Evolutionary conservation across 768 basidiomycete species (phyloP).

Genomic region (Podaxis pistillaris): DNA sequence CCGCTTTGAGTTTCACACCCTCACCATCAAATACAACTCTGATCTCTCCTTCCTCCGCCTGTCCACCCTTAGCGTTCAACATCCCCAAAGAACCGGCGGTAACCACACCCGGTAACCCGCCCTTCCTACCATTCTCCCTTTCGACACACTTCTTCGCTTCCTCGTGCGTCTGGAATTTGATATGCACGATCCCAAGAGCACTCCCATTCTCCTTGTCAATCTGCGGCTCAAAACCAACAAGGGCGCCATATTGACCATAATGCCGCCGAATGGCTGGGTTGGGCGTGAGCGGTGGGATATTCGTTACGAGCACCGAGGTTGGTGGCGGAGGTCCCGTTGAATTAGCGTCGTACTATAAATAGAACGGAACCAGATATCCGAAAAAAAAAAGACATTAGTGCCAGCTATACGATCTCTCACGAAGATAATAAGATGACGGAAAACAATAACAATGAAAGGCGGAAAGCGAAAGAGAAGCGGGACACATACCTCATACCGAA

Average conservation of each 20-base stretch:
- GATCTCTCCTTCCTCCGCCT: slow-evolving; percentile 51
- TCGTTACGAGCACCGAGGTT: slow-evolving; percentile 67
- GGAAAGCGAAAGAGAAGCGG: neutral
- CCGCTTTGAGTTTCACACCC: slow-evolving; percentile 58
- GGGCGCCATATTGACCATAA: slow-evolving; percentile 59
- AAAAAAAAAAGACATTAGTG: slow-evolving; percentile 9
- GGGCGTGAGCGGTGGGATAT: slow-evolving; percentile 71
- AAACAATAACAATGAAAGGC: neutral
- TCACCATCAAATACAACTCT: slow-evolving; percentile 81
- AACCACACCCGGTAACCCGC: slow-evolving; percentile 37
- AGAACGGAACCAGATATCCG: slow-evolving; percentile 1
- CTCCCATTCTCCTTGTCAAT: slow-evolving; percentile 79
- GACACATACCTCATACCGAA: slow-evolving; percentile 53
- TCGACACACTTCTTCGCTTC: slow-evolving; percentile 69
- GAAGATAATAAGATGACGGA: neutral
- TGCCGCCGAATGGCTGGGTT: slow-evolving; percentile 61
- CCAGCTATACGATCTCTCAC: slow-evolving; percentile 8
- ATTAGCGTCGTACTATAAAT: slow-evolving; percentile 66
- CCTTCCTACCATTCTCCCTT: slow-evolving; percentile 63
- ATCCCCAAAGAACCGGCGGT: slow-evolving; percentile 13
- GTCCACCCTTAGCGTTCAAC: slow-evolving; percentile 24
- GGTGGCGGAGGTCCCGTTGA: slow-evolving; percentile 75
- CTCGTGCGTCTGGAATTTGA: slow-evolving; percentile 63
- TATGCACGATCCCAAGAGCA: slow-evolving; percentile 76
- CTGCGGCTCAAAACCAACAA: slow-evolving; percentile 72